Evolutionary conservation across 2,329 filamentous ascomycete species (phyloP).

Genomic region (Lojkania enalia): DNA sequence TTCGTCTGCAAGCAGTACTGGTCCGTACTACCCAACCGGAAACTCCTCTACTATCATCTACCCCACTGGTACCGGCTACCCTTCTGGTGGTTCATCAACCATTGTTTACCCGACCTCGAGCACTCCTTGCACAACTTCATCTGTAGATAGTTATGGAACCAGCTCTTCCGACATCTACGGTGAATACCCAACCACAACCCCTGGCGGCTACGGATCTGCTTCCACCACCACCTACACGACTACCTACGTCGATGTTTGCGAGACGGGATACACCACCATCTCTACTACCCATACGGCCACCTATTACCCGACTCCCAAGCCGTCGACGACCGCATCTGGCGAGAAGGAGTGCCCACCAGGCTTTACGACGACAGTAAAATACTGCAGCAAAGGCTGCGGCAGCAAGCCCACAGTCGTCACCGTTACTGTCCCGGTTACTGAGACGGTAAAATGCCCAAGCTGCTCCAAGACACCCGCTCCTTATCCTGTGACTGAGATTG

Average conservation of each 20-base stretch:
- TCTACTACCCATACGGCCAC: constrained; percentile 30
- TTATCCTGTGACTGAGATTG: too few species aligned
- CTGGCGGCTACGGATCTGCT: constrained; percentile 8
- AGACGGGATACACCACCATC: constrained; percentile 39
- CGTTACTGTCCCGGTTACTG: constrained; percentile 25
- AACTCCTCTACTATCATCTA: constrained; percentile 2
- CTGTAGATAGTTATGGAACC: neutral
- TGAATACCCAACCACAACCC: neutral
- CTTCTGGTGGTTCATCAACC: neutral
- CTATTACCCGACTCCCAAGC: constrained; percentile 20
- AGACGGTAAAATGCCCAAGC: too few species aligned
- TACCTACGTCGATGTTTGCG: constrained; percentile 38
- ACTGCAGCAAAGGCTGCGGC: constrained; percentile 31
- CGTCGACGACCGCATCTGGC: constrained; percentile 8
- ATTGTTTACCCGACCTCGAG: neutral
- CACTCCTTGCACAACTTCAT: neutral
- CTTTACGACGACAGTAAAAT: constrained; percentile 33
- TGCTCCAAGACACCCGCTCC: too few species aligned
- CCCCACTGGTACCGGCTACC: neutral
- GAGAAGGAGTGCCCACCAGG: constrained; percentile 17
- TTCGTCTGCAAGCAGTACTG: neutral
- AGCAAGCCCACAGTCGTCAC: constrained; percentile 30
- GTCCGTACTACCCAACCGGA: neutral
- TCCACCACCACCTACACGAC: constrained; percentile 30
- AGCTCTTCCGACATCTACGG: neutral